Conservation (phyloP, 305 asterid species). For the Petunia hybrid region DNA sequence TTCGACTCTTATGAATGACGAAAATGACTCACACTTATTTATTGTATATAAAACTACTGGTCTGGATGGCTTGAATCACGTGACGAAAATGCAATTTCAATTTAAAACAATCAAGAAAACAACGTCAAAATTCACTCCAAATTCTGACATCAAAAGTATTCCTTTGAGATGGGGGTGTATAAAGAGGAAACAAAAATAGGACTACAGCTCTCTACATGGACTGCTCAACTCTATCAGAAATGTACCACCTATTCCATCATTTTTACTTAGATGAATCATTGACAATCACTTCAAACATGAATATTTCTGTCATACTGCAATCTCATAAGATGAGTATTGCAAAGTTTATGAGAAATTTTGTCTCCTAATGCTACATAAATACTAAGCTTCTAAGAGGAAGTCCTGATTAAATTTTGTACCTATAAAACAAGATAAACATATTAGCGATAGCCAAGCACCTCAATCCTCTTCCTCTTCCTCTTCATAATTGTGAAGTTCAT, state of each 20-base stretch:
- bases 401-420: neutral
- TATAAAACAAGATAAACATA: conserved; percentile 7
- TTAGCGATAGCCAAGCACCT: neutral
- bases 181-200: neutral
- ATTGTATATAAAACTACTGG: too few relatives aligned
- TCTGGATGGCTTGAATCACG: too few relatives aligned
- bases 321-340: neutral
- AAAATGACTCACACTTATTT: too few relatives aligned
- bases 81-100: conserved; percentile 6
- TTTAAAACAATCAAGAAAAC: neutral
- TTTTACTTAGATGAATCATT: neutral
- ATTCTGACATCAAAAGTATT: neutral
- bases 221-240: neutral
- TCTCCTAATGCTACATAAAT: neutral
- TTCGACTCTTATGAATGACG: too few relatives aligned
- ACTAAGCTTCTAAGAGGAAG: neutral
- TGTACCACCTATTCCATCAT: neutral
- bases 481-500: conserved; percentile 33
- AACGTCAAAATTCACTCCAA: neutral
- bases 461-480: neutral
- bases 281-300: neutral
- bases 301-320: neutral
- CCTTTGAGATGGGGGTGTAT: neutral
- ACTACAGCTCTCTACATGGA: neutral
- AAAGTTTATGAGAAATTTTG: neutral